Base-by-base conservation (phyloP, 2,329 filamentous ascomycete genomes). In the Decorospora gaudefroyi region DNA sequence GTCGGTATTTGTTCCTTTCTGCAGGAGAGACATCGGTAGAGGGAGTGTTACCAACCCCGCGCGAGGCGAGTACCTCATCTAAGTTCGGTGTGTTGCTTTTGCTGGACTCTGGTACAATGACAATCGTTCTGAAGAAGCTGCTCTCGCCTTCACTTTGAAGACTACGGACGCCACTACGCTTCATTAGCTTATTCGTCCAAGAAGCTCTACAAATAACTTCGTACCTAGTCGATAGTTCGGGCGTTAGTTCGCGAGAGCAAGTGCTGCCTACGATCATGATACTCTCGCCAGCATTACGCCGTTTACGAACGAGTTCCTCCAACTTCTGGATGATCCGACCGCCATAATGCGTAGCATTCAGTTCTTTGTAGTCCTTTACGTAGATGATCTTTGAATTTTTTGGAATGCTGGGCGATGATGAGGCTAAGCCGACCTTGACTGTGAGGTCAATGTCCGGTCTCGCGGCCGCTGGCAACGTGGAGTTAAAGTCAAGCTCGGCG, bases 221-320 rank as follows among this genome's bases (percentile, higher is more conserved):
- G 13, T 47, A 55, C 53, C 40, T 71, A 50, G 70, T 70, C 3
- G 73, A 73, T 4, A 73, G 40, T 31, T 72, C 62, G 43, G 73
- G 70, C 4, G 69, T 64, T 15, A 75, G 68, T 11, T 79, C 75
- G 12, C 79, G 76, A 1, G 76, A 78, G 16, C 84, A 68, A 6
- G 86, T 86, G 4, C 88, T 90, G n/a, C 91, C 93, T 21, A 97
- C 72, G 12, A 96, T 78, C 42, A 91, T 79, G 37, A 96, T 79
- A 46, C 81, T 81, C 55, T 84, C 80, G 4, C 90, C 90, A 26
- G 82, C 78, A 40, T 79, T 78, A 76, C 91, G 87, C 45, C 85
- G 79, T 46, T 81, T 80, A 58, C 91, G 85, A 17, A 95, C 82
- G 5, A 87, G 76, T 33, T 81, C 79, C 39, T 88, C 83, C 9